These are phyloP conservation scores for Phytopythium vexans DNA, from an alignment of 352 stramenopile species.

Conservation along the genomic window DNA sequence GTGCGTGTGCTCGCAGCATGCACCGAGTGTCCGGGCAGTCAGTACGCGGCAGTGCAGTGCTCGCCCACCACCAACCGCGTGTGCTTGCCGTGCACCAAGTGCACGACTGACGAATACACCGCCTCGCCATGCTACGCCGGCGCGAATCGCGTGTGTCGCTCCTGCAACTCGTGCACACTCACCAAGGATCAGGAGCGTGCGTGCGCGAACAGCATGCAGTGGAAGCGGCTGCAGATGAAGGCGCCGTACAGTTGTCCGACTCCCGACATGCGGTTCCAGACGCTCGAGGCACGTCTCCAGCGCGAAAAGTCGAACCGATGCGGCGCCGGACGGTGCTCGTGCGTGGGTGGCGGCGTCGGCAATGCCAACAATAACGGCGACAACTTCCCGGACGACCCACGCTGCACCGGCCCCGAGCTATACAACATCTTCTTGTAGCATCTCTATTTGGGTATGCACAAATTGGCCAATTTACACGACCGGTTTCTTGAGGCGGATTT, in stretches of 20 bases:
- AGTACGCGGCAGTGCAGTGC: constrained; percentile 43
- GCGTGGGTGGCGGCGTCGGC: constrained; percentile 53
- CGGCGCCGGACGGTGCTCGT: constrained; percentile 69
- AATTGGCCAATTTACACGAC: not conserved
- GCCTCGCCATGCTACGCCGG: constrained; percentile 47
- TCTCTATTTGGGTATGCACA: constrained; percentile 2
- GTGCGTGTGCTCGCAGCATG: constrained; percentile 58
- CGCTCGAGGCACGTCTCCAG: constrained; percentile 59
- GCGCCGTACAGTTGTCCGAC: constrained; percentile 67
- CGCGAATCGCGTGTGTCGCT: constrained; percentile 58
- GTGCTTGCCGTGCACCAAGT: constrained; percentile 58
- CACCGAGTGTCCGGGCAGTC: constrained; percentile 52
- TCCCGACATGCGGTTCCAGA: constrained; percentile 47
- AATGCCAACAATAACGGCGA: constrained; percentile 76
- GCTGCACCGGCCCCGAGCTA: constrained; percentile 54
- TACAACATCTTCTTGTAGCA: constrained; percentile 63
- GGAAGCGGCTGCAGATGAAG: constrained; percentile 60
- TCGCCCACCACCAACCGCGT: constrained; percentile 54
- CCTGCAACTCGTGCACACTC: constrained; percentile 71
- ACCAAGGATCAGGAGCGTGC: constrained; percentile 49
- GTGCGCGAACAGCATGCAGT: constrained; percentile 55
- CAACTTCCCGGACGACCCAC: constrained; percentile 60
- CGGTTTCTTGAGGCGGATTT: constrained; percentile 42
- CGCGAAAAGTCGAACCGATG: constrained; percentile 67
- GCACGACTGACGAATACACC: constrained; percentile 72